phyloP scores from a whole-genome alignment of 176 grass and related monocot species.

The Calamus simplicifolius region DNA sequence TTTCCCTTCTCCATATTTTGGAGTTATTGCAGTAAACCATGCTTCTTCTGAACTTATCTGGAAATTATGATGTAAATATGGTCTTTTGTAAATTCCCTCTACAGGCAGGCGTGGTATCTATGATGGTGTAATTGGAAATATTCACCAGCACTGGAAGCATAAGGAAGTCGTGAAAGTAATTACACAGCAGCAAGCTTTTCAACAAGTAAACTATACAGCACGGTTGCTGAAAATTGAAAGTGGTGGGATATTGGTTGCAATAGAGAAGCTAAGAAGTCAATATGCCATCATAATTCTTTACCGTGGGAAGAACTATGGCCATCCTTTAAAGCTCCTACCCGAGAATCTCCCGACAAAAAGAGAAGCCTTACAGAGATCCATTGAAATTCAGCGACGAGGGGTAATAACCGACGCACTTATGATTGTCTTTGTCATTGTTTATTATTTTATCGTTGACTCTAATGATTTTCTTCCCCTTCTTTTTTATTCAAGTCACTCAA shows the following conservation, averaged over 20 bases:
- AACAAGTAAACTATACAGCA: slow-evolving; percentile 55
- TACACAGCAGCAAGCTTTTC: slow-evolving; percentile 46
- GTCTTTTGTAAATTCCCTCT: no score
- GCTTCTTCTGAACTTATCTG: no score
- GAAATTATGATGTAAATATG: no score
- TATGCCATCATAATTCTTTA: slow-evolving; percentile 89
- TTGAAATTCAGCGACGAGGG: no score
- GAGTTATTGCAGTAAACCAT: no score
- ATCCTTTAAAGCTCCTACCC: slow-evolving; percentile 42
- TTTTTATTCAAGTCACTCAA: no score
- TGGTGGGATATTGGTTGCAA: slow-evolving; percentile 53
- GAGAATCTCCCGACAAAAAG: slow-evolving; percentile 64
- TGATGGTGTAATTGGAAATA: slow-evolving; percentile 71
- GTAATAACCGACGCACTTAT: no score
- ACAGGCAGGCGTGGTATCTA: slow-evolving; percentile 85
- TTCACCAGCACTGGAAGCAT: slow-evolving; percentile 93
- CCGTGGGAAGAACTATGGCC: slow-evolving; percentile 69
- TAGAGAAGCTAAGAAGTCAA: slow-evolving; percentile 55
- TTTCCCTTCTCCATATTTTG: no score
- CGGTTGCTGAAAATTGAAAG: slow-evolving; percentile 66
- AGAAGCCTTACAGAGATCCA: slow-evolving; percentile 80
- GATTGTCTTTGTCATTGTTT: no score
- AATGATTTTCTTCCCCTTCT: no score
- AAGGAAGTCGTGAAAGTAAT: slow-evolving; percentile 87
- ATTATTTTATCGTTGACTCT: no score